Evolutionary conservation across 108 stramenopile genomes (phyloP).

Genomic region (Cyclotella atomus): DNA sequence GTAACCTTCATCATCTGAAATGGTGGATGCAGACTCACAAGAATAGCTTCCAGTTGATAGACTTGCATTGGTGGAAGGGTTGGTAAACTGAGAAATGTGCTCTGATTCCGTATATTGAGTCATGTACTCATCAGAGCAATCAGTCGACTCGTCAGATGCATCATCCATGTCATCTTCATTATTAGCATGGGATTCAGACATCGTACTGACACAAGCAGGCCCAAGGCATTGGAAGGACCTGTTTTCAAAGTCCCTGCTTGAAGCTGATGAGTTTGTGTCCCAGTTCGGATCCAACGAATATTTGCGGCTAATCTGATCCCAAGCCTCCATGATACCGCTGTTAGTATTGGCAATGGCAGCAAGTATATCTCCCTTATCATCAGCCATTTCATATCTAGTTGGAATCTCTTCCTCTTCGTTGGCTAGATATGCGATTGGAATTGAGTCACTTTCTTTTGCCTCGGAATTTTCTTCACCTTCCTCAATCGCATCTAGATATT

Average conservation of each 20-base stretch:
- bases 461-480: constrained; percentile 12
- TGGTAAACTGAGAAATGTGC: constrained; percentile 34
- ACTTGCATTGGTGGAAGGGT: constrained; percentile 37
- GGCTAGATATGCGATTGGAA: neutral
- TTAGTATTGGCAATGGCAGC: neutral
- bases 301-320: too few relatives aligned
- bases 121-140: neutral
- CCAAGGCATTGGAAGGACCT: constrained; percentile 12
- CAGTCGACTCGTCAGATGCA: neutral
- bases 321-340: neutral
- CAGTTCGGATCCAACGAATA: too few relatives aligned
- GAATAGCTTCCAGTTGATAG: constrained; percentile 17
- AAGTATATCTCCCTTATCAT: neutral
- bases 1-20: constrained; percentile 1
- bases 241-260: constrained; percentile 2
- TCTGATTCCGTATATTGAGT: constrained; percentile 1
- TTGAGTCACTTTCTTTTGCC: too few relatives aligned
- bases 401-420: neutral
- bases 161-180: neutral
- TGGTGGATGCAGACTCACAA: neutral
- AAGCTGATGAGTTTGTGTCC: neutral
- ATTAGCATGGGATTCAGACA: neutral
- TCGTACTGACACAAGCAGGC: constrained; percentile 2
- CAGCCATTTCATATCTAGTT: neutral
- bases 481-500: constrained; percentile 23